phyloP scores from a whole-genome alignment of 345 rosid species.

The Eucalyptus coolabah region DNA sequence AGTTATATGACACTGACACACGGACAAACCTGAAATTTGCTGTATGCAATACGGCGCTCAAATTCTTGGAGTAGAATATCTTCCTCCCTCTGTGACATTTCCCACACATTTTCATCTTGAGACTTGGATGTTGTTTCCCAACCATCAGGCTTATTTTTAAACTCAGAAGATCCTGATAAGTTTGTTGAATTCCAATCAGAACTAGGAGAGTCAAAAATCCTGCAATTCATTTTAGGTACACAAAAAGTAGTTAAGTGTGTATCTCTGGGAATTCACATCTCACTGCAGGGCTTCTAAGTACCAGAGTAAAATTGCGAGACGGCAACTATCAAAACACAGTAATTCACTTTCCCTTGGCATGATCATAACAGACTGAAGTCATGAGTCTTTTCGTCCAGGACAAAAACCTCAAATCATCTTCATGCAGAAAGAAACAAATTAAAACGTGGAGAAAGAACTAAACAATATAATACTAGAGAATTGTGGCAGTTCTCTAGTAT shows the following conservation, averaged over 20 bases:
- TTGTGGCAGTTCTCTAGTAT: background rate
- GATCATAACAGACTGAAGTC: background rate
- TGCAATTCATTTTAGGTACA: conserved; percentile 1
- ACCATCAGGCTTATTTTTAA: conserved; percentile 87
- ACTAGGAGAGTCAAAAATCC: conserved; percentile 70
- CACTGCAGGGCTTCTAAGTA: background rate
- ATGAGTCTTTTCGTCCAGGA: background rate
- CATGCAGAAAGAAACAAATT: background rate
- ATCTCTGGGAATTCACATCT: background rate
- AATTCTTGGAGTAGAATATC: conserved; percentile 92
- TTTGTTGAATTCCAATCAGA: conserved; percentile 47
- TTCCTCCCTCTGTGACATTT: conserved; percentile 96
- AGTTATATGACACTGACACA: background rate
- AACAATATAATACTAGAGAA: background rate
- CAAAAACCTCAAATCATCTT: background rate
- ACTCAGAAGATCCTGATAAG: conserved; percentile 42
- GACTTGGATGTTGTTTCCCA: conserved; percentile 87
- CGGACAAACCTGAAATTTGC: conserved; percentile 73
- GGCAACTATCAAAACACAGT: background rate
- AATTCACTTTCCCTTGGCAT: background rate
- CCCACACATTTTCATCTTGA: conserved; percentile 87
- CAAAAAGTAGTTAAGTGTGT: background rate
- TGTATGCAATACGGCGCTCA: conserved; percentile 76
- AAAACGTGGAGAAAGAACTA: background rate
- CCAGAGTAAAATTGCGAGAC: background rate